Evolutionary conservation across 2,329 filamentous ascomycete species (phyloP), one percentile per base, ranked within the genome.

Genomic region (Graphilbum ipis-grandicollis): DNA sequence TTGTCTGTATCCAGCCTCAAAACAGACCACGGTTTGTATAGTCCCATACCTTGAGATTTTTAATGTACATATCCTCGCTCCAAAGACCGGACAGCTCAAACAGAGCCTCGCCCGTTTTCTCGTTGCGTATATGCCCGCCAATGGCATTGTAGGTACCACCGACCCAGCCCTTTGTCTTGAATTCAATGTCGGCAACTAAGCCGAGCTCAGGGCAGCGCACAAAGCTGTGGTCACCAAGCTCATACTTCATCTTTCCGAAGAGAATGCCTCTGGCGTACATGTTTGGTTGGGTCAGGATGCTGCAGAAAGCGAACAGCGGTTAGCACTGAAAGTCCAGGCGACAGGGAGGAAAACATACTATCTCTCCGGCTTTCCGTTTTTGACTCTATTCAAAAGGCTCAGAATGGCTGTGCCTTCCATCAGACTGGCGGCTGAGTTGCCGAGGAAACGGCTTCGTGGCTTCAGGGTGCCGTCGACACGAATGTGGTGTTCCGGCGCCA

Each of bases 181-280:
- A 98, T 46, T 98, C 90, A 42, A 98, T 75, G 53, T 98, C 88
- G 41, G 85, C 88, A 19, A 75, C 71, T 15, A 98, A 66, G 40
- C 85, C 78, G 15, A 84, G 71, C 54, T 96, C 88, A 0, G 88
- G 84, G 55, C 90, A 96, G 46, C 78, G 72, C 17, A 98, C 82
- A 48, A 85, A 83, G 54, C 86, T 93, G 60, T 93, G 86, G 54
- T 96, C 88, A 44, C 88, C 90, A 8, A 98, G 73, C 61, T 98
- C 90, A 57, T 96, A 98, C 57, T 94, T 96, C 90, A 98, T 96
- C 57, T 94, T 96, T 34, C 90, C 90, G 50, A 98, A 94, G 9
- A 98, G 65, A 41, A 98, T 96, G 26, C 90, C 88, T 43, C 90
- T 74, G 18, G 88, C 90, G 56, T 98, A 98, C 85, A 98, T 98